phyloP scores from a whole-genome alignment of 2,329 filamentous ascomycete genomes.

The Coccinonectria pachysandricola region DNA sequence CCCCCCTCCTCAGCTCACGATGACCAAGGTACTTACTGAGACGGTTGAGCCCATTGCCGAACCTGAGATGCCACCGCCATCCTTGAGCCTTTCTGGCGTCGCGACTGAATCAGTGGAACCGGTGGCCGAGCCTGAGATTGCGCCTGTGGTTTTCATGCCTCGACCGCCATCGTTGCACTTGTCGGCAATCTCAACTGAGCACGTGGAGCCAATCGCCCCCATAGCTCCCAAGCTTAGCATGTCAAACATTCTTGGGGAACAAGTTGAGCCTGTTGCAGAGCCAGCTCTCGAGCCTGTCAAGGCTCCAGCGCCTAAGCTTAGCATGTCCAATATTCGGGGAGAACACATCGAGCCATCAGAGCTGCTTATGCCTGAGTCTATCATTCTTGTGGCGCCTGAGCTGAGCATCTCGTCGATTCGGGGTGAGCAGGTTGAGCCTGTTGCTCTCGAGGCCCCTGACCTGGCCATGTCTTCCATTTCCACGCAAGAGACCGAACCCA shows the following conservation, averaged over 20 bases:
- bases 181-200: slow-evolving; percentile 7
- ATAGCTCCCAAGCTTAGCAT: slow-evolving; percentile 7
- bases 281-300: slow-evolving; percentile 9
- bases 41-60: slow-evolving; percentile 19
- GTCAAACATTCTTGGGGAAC: slow-evolving; percentile 12
- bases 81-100: slow-evolving; percentile 18
- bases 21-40: slow-evolving; percentile 17
- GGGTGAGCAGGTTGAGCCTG: slow-evolving; percentile 16
- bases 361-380: slow-evolving; percentile 3
- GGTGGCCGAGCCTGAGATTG: slow-evolving; percentile 12
- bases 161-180: slow-evolving; percentile 10
- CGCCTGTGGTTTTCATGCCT: slow-evolving; percentile 15
- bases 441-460: slow-evolving; percentile 9
- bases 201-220: slow-evolving; percentile 4
- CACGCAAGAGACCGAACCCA: slow-evolving; percentile 21
- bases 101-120: slow-evolving; percentile 18
- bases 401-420: slow-evolving; percentile 14
- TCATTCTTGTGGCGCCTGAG: slow-evolving; percentile 4
- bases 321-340: slow-evolving; percentile 13
- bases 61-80: slow-evolving; percentile 15
- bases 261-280: slow-evolving; percentile 11
- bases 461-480: slow-evolving; percentile 21
- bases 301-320: slow-evolving; percentile 4
- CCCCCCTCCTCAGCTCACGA: slow-evolving; percentile 13
- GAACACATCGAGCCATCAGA: slow-evolving; percentile 11